These are phyloP conservation scores for Striga asiatica DNA, from an alignment of 257 asterid species.

Conservation along the genomic window DNA sequence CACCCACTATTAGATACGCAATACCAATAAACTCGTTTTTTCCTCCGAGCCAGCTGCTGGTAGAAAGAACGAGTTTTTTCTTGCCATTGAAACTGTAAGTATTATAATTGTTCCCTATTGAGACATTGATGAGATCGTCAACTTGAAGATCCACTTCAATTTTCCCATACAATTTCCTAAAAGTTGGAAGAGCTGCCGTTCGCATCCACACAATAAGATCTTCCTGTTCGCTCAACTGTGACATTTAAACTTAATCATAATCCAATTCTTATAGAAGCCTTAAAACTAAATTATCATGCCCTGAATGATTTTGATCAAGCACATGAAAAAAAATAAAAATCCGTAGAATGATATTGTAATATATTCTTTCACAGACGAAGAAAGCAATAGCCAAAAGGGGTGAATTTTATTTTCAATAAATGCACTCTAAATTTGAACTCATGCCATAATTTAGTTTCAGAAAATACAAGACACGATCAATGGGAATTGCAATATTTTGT, in stretches of 20 bases:
- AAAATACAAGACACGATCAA: neutral
- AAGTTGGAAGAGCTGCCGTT: constrained; percentile 70
- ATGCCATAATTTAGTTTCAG: neutral
- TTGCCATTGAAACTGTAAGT: constrained; percentile 63
- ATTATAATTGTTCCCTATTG: constrained; percentile 39
- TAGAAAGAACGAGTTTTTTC: constrained; percentile 68
- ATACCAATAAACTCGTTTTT: constrained; percentile 55
- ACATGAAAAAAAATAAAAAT: too few species aligned
- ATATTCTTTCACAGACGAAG: too few species aligned
- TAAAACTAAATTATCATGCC: too few species aligned
- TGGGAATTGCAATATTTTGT: neutral
- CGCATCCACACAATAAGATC: constrained; percentile 76
- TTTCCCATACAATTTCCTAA: constrained; percentile 54
- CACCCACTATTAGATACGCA: constrained; percentile 60
- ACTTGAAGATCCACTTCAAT: constrained; percentile 40
- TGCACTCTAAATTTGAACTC: neutral
- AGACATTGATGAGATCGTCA: constrained; percentile 37
- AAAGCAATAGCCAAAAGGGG: neutral
- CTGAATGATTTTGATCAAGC: too few species aligned
- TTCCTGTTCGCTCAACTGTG: constrained; percentile 53
- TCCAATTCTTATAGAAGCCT: too few species aligned
- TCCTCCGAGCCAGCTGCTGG: constrained; percentile 70
- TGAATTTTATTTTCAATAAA: neutral
- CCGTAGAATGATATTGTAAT: too few species aligned
- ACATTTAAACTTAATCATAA: neutral